Base-by-base conservation (phyloP, 495 filamentous ascomycete species). In the Tetracladium setigerum region DNA sequence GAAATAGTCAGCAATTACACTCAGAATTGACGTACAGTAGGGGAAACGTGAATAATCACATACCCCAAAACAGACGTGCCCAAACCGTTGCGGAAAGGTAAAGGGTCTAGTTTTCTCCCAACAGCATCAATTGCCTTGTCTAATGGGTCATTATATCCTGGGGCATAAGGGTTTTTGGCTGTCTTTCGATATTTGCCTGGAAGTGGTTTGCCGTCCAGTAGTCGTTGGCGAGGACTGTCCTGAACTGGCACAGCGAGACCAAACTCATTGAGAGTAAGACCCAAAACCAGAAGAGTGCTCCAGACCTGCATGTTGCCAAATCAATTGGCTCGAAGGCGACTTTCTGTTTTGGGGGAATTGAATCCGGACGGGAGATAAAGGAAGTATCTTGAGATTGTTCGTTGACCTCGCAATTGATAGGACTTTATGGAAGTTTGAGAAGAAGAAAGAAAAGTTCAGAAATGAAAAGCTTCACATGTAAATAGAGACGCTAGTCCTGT, bases 71-170 rank as follows among this genome's bases (percentile, higher is more conserved):
- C 71, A 4, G 67, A 76, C 1, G 78, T 67, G 32, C 83, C 83
- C 10, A 75, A 47, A 38, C 81, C 81, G 56, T 84, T 84, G 16
- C 82, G 74, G 59, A 71, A 82, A 2, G 82, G 82, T 15, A 83
- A 57, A 8, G 82, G 82, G 43, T 84, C 69, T 11, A 79, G 65
- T 24, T 70, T 59, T 1, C 78, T 61, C 9, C 77, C 79, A 16
- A 82, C 52, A 2, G 78, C 48, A 55, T 86, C 82, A 9, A 83
- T 62, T 9, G 70, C 64, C 19, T 46, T 59, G 48, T 75, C 72
- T 19, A 65, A 61, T 2, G 69, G 67, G 30, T 75, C 70, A 37
- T 56, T 62, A 40, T 62, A 56, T 6, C 52, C 68, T 5, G 70
- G 70, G 8, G 57, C 68, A 46, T 75, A 75, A 8, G 71, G 71